phyloP scores from a whole-genome alignment of 495 filamentous ascomycete species.

The Cairneyella variabilis region DNA sequence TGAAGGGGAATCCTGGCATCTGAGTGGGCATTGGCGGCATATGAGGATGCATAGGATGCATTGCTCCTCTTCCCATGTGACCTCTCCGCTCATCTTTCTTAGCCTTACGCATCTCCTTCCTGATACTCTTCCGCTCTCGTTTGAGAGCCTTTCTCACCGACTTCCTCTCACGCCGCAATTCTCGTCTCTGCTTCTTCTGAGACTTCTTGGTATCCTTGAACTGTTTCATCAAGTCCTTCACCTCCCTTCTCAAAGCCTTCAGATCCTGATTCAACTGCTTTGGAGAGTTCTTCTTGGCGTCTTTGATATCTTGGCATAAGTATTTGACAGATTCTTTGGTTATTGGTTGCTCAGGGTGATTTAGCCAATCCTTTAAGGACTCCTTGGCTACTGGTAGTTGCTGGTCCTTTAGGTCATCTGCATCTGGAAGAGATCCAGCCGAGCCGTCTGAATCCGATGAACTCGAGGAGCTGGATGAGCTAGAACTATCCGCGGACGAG shows the following conservation, averaged over 20 bases:
- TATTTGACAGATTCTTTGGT: slow-evolving; percentile 37
- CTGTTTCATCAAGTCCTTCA: slow-evolving; percentile 32
- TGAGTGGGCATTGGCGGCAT: not conserved
- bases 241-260: slow-evolving; percentile 34
- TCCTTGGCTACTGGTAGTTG: slow-evolving; percentile 37
- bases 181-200: slow-evolving; percentile 30
- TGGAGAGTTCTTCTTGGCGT: slow-evolving; percentile 26
- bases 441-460: slow-evolving; percentile 35
- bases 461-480: slow-evolving; percentile 25
- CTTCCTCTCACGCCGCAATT: slow-evolving; percentile 4
- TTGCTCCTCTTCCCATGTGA: not conserved
- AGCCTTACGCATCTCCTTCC: slow-evolving; percentile 12
- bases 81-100: not conserved
- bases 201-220: slow-evolving; percentile 39
- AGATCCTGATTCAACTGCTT: slow-evolving; percentile 18
- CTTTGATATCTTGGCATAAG: slow-evolving; percentile 35
- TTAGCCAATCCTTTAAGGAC: slow-evolving; percentile 36
- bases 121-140: slow-evolving; percentile 24
- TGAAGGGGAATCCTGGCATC: not conserved
- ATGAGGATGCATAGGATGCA: not conserved
- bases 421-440: slow-evolving; percentile 42
- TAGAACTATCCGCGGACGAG: slow-evolving; percentile 18
- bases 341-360: slow-evolving; percentile 38
- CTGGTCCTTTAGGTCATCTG: slow-evolving; percentile 37
- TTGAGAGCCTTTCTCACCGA: slow-evolving; percentile 29